phyloP scores from a whole-genome alignment of 78 protist genomes.

The slime mould (Dictyostelium discoideum) region DNA sequence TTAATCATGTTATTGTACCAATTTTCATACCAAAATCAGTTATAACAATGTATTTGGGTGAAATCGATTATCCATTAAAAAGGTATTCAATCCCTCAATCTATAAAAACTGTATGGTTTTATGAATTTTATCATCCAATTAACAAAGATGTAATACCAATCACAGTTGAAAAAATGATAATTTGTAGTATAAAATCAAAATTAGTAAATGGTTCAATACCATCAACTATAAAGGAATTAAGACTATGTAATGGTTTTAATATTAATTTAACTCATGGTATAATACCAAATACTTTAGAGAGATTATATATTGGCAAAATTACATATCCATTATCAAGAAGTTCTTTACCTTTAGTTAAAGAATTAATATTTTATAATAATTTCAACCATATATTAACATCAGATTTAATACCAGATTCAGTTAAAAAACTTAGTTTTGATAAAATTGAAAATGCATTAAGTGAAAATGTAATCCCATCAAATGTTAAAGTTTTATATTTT shows the following conservation, averaged over 20 bases:
- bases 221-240: background rate
- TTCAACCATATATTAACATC: background rate
- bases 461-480: background rate
- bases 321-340: background rate
- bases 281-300: background rate
- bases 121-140: background rate
- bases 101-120: background rate
- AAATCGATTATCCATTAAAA: background rate
- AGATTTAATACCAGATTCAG: background rate
- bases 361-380: background rate
- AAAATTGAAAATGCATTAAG: background rate
- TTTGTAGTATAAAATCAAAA: background rate
- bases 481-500: background rate
- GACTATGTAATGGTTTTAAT: background rate
- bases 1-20: background rate
- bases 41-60: background rate
- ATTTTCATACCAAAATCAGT: background rate
- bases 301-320: background rate
- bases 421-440: background rate
- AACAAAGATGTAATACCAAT: background rate
- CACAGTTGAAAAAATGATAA: background rate
- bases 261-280: background rate
- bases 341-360: background rate
- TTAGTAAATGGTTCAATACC: background rate
- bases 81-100: background rate